Evolutionary conservation across 306 rosid species (phyloP).

Genomic region (Elaeagnus macrophylla): DNA sequence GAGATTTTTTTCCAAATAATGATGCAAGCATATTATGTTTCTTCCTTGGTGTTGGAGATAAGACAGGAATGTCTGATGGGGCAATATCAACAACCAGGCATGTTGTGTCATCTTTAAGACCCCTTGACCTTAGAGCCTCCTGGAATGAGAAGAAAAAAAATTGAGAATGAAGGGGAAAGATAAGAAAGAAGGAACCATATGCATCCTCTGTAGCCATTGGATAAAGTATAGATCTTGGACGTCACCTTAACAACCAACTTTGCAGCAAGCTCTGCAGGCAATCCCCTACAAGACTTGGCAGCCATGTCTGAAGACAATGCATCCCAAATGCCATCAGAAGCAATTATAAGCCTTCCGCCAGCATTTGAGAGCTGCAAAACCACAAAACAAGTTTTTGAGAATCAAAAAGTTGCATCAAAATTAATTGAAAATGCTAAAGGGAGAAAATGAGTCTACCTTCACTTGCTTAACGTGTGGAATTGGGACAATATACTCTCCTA

Average conservation of each 20-base stretch:
- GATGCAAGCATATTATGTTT: conserved; percentile 56
- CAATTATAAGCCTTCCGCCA: conserved; percentile 92
- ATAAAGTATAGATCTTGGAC: conserved; percentile 10
- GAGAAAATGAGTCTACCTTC: conserved; percentile 44
- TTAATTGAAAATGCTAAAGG: conserved; percentile 7
- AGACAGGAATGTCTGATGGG: conserved; percentile 68
- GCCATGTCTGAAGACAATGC: conserved; percentile 80
- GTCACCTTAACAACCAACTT: conserved; percentile 94
- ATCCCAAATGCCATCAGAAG: conserved; percentile 99
- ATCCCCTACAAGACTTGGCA: conserved; percentile 84
- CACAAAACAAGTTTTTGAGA: conserved; percentile 13
- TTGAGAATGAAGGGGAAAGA: conserved; percentile 7
- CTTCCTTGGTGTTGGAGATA: conserved; percentile 66
- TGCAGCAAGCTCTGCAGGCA: conserved; percentile 98
- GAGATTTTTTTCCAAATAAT: conserved; percentile 74
- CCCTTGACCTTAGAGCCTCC: conserved; percentile 97
- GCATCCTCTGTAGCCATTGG: conserved; percentile 6
- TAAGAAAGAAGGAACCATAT: background rate
- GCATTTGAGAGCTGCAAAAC: conserved; percentile 73
- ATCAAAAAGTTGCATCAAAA: conserved; percentile 9
- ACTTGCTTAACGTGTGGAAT: conserved; percentile 99
- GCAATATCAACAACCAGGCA: conserved; percentile 94
- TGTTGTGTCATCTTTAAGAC: conserved; percentile 96
- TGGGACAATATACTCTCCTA: conserved; percentile 96
- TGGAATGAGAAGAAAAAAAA: conserved; percentile 20